Evolutionary conservation across 768 basidiomycete species (phyloP).

Genomic region (Roridomyces roridus): DNA sequence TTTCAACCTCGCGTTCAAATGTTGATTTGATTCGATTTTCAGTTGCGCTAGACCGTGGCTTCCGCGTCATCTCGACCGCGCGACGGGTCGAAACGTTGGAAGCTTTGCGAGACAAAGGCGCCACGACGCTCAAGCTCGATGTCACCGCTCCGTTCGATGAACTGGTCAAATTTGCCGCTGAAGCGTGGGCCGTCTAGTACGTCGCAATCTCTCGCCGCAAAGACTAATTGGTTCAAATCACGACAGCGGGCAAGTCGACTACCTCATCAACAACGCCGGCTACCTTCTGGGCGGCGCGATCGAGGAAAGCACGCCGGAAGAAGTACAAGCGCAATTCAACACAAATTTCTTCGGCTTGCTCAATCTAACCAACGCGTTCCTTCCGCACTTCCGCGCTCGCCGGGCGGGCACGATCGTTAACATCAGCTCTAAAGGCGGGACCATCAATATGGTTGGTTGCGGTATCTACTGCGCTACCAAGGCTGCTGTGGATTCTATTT

Average conservation of each 20-base stretch:
- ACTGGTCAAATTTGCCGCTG: conserved; percentile 27
- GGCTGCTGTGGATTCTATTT: conserved; percentile 24
- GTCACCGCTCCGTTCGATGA: conserved; percentile 31
- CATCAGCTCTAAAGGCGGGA: conserved; percentile 27
- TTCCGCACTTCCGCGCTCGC: conserved; percentile 32
- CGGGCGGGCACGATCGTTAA: conserved; percentile 25
- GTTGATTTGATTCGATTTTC: not conserved
- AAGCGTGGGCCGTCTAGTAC: conserved; percentile 30
- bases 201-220: not conserved
- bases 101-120: conserved; percentile 31
- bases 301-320: conserved; percentile 23
- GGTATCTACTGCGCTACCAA: conserved; percentile 39
- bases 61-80: conserved; percentile 41
- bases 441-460: conserved; percentile 17
- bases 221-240: not conserved
- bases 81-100: conserved; percentile 30
- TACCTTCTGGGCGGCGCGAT: conserved; percentile 27
- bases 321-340: conserved; percentile 27
- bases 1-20: not conserved
- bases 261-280: conserved; percentile 39
- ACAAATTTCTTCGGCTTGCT: conserved; percentile 36
- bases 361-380: conserved; percentile 30
- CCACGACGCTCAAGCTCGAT: conserved; percentile 34
- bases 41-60: conserved; percentile 27
- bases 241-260: conserved; percentile 34